These are phyloP conservation scores for Pseudogymnoascus sp. DNA, from an alignment of 2,329 filamentous ascomycete species.

Conservation along the genomic window DNA sequence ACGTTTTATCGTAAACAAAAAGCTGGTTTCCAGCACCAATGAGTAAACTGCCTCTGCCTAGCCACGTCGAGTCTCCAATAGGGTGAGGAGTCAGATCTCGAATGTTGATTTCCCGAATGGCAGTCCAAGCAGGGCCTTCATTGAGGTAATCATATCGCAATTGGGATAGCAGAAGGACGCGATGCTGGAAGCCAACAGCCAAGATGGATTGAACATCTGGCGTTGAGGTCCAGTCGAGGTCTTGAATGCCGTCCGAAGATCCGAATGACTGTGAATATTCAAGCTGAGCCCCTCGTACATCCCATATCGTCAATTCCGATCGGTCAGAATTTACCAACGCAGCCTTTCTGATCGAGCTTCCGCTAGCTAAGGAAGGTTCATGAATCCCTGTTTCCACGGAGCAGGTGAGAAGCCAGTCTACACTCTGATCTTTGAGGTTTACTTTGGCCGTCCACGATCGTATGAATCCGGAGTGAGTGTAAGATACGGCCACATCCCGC, in stretches of 20 bases:
- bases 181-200: constrained; percentile 85
- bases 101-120: constrained; percentile 74
- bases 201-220: constrained; percentile 83
- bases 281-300: constrained; percentile 69
- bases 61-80: constrained; percentile 89
- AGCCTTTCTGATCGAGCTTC: constrained; percentile 78
- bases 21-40: constrained; percentile 88
- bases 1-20: constrained; percentile 72
- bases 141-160: constrained; percentile 89
- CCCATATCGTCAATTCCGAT: constrained; percentile 82
- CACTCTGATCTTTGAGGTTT: constrained; percentile 46
- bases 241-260: constrained; percentile 65
- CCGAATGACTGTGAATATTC: constrained; percentile 74
- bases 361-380: constrained; percentile 70
- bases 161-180: constrained; percentile 73
- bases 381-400: constrained; percentile 69
- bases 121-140: constrained; percentile 80
- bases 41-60: constrained; percentile 74
- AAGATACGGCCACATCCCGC: constrained; percentile 77
- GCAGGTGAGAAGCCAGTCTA: constrained; percentile 79
- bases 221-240: constrained; percentile 90
- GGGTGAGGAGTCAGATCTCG: constrained; percentile 77
- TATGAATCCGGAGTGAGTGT: constrained; percentile 64
- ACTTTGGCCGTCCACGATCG: constrained; percentile 81
- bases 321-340: constrained; percentile 69